Evolutionary conservation across 75 land plant species (phyloP).

Genomic region (Pinus taeda): DNA sequence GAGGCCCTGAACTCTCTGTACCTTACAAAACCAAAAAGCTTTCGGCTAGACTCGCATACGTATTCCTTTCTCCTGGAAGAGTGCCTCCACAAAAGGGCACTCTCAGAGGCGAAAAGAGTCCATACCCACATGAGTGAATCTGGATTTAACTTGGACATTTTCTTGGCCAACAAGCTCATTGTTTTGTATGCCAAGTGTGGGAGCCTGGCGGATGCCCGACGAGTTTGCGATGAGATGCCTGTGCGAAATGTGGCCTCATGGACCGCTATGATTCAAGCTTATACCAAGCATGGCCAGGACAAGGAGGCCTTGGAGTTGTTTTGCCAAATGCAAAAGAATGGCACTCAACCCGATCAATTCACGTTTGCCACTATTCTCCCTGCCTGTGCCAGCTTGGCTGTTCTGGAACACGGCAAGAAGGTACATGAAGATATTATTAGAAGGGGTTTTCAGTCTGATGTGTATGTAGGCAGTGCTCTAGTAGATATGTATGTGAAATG

Average conservation of each 20-base stretch:
- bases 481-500: constrained; percentile 35
- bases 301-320: constrained; percentile 27
- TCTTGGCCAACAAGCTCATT: constrained; percentile 35
- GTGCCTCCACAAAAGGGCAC: background rate
- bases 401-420: background rate
- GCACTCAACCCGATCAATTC: constrained; percentile 23
- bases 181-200: constrained; percentile 52
- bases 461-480: constrained; percentile 18
- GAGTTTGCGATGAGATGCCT: constrained; percentile 36
- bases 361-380: constrained; percentile 20
- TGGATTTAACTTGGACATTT: background rate
- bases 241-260: constrained; percentile 42
- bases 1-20: background rate
- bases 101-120: background rate
- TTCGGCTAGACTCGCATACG: background rate
- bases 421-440: constrained; percentile 13
- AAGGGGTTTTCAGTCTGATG: constrained; percentile 5
- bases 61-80: background rate
- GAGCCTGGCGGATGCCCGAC: constrained; percentile 18
- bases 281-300: constrained; percentile 26
- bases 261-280: constrained; percentile 52
- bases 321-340: constrained; percentile 22
- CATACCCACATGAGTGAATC: background rate
- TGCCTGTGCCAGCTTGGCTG: constrained; percentile 4
- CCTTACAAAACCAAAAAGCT: background rate